A percentile compares a stretch with the other conserved stretches of the same genome.
Conservation (phyloP, 2,329 filamentous ascomycete genomes). For the Cryphonectria naterciae region DNA sequence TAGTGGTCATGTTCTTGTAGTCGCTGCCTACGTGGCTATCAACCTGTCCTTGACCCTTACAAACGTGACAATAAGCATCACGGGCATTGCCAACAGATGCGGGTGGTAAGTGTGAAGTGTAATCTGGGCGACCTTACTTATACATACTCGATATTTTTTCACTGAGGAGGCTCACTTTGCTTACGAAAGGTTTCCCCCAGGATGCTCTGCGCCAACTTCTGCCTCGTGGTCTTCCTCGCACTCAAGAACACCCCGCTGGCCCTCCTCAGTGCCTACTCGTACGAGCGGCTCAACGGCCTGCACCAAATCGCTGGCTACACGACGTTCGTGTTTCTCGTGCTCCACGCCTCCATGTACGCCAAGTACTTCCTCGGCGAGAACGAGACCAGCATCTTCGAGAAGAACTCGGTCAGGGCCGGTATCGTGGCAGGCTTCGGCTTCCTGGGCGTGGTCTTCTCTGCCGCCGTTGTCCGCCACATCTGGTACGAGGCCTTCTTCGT, state of each 20-base stretch:
- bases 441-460: slow-evolving; percentile 48
- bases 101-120: slow-evolving; percentile 38
- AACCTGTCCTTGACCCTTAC: slow-evolving; percentile 38
- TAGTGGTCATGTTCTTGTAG: slow-evolving; percentile 39
- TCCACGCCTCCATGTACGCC: slow-evolving; percentile 52
- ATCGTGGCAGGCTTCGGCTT: slow-evolving; percentile 54
- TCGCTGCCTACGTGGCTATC: slow-evolving; percentile 38
- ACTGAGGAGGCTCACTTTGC: not conserved
- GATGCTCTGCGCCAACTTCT: slow-evolving; percentile 47
- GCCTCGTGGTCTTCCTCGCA: slow-evolving; percentile 56
- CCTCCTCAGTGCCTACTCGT: slow-evolving; percentile 57
- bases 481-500: slow-evolving; percentile 63
- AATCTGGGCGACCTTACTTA: not conserved
- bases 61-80: slow-evolving; percentile 34
- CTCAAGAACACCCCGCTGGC: slow-evolving; percentile 64
- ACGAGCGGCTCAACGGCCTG: slow-evolving; percentile 62
- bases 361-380: slow-evolving; percentile 43
- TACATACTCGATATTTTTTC: not conserved
- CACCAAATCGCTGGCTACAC: slow-evolving; percentile 58
- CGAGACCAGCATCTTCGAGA: slow-evolving; percentile 40
- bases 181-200: slow-evolving; percentile 26
- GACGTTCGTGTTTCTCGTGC: slow-evolving; percentile 49
- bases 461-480: slow-evolving; percentile 48
- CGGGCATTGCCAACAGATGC: slow-evolving; percentile 35
- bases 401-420: slow-evolving; percentile 48